phyloP scores from a whole-genome alignment of 805 yeast species.

The Suhomyces tanzawaensis region DNA sequence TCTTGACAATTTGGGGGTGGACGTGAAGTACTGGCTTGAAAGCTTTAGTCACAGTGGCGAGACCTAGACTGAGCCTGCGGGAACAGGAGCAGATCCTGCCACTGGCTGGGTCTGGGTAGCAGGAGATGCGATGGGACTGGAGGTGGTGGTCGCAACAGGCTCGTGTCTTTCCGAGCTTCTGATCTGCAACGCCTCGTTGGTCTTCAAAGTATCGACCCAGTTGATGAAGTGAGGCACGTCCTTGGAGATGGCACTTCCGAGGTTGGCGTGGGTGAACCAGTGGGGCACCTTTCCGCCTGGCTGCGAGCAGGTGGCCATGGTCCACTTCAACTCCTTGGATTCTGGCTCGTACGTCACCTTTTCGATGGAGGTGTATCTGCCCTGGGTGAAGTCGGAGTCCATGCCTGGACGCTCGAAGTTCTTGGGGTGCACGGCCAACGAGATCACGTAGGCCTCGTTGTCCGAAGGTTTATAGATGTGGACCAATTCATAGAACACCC shows the following conservation, averaged over 20 bases:
- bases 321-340: conserved; percentile 27
- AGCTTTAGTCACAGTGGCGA: conserved; percentile 21
- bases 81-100: background rate
- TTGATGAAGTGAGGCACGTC: conserved; percentile 40
- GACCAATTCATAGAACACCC: conserved; percentile 38
- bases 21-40: conserved; percentile 42
- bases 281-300: conserved; percentile 41
- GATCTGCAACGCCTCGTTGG: conserved; percentile 3
- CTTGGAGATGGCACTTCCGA: conserved; percentile 35
- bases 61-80: conserved; percentile 5
- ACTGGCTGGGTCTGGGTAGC: background rate
- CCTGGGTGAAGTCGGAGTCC: conserved; percentile 23
- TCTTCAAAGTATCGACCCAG: conserved; percentile 19
- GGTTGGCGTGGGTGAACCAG: conserved; percentile 30
- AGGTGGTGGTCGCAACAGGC: background rate
- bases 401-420: conserved; percentile 13
- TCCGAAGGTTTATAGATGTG: conserved; percentile 21
- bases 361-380: conserved; percentile 38
- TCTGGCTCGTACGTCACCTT: conserved; percentile 21
- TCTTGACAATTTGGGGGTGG: conserved; percentile 41
- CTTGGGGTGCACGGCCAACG: conserved; percentile 33
- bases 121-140: background rate
- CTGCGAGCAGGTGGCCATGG: conserved; percentile 38
- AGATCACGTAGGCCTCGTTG: conserved; percentile 27
- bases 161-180: background rate